phyloP scores from a whole-genome alignment of 2,329 filamentous ascomycete species.

The Colletotrichum chlorophyti region DNA sequence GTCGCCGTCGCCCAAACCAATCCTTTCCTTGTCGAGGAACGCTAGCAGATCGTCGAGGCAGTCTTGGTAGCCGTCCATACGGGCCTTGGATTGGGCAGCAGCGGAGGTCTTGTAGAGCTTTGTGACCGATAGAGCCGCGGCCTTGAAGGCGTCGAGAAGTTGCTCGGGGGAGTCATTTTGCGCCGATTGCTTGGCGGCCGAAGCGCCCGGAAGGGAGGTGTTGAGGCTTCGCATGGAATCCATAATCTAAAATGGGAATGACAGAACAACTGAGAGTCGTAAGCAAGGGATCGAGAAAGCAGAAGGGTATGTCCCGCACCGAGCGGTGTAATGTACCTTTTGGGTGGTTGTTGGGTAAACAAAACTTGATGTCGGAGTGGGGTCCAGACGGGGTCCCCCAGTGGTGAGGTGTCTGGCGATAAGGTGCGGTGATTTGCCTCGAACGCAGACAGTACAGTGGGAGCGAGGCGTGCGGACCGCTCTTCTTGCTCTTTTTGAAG shows the following conservation, averaged over 20 bases:
- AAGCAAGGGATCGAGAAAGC: constrained; percentile 1
- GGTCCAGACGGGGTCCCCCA: constrained; percentile 19
- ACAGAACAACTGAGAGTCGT: constrained; percentile 1
- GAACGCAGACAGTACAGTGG: not conserved
- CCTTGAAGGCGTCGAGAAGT: constrained; percentile 88
- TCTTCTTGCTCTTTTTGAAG: not conserved
- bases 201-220: constrained; percentile 31
- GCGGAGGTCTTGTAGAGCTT: constrained; percentile 95
- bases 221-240: constrained; percentile 41
- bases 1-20: constrained; percentile 82
- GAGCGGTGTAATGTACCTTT: constrained; percentile 15
- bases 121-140: constrained; percentile 90
- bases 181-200: constrained; percentile 34
- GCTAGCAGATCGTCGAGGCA: constrained; percentile 88
- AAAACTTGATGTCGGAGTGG: constrained; percentile 27
- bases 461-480: not conserved
- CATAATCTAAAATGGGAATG: constrained; percentile 32
- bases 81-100: constrained; percentile 75
- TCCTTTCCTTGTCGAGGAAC: constrained; percentile 82
- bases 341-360: constrained; percentile 20
- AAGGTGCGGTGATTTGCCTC: constrained; percentile 4
- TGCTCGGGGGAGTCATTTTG: constrained; percentile 59
- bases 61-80: constrained; percentile 88
- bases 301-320: constrained; percentile 21
- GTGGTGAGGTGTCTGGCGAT: constrained; percentile 6